Percentiles rank a stretch among this genome's conserved stretches.
These are phyloP conservation scores for Cymbopogon citratus DNA, from an alignment of 176 grass and related monocot genomes.

Conservation along the genomic window DNA sequence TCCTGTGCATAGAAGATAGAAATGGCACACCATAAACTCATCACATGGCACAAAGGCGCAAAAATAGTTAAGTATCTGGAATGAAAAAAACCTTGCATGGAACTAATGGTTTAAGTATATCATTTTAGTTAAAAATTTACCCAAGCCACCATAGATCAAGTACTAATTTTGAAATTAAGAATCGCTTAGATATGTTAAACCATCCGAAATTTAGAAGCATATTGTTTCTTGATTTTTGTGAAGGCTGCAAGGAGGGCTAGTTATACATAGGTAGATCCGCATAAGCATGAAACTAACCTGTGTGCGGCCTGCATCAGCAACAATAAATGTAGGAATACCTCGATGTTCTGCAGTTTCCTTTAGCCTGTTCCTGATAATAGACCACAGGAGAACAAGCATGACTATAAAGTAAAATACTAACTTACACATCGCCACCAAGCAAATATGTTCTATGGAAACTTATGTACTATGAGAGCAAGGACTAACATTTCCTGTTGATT, in stretches of 20 bases:
- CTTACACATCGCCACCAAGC: background rate
- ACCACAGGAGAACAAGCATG: background rate
- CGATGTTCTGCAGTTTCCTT: constrained; percentile 74
- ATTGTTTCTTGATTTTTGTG: background rate
- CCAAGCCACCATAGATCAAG: too few relatives aligned
- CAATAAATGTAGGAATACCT: constrained; percentile 78
- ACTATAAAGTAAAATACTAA: background rate
- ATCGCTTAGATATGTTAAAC: constrained; percentile 12
- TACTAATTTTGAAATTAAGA: background rate
- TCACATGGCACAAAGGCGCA: background rate
- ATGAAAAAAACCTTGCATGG: too few relatives aligned
- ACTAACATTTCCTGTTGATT: constrained; percentile 96
- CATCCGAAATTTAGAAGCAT: background rate
- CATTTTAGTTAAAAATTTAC: too few relatives aligned
- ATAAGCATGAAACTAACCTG: constrained; percentile 49
- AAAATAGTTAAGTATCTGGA: too few relatives aligned
- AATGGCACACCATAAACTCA: background rate
- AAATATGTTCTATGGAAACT: constrained; percentile 10
- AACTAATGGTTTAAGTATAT: too few relatives aligned
- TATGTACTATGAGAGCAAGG: background rate
- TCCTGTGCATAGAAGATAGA: background rate
- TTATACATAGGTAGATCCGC: background rate
- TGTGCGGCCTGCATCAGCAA: constrained; percentile 90
- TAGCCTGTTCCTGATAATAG: constrained; percentile 64
- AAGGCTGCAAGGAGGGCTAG: background rate